Base-by-base conservation (phyloP, 2,329 filamentous ascomycete species). In the Sphaerulina musiva region DNA sequence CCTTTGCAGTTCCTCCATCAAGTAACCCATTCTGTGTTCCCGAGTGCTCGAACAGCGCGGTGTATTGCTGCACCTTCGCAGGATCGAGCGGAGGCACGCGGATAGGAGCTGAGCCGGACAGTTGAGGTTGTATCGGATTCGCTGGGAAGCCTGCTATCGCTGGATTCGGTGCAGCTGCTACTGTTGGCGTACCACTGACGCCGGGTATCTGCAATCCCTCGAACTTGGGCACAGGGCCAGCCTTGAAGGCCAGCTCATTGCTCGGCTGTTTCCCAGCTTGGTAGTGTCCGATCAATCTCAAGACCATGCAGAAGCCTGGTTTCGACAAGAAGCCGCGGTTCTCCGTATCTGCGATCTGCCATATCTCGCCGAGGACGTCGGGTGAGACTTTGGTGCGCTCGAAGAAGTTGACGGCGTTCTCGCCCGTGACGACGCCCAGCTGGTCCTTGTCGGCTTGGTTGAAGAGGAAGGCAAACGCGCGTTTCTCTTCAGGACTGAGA, bases 271-370 rank as follows among this genome's bases (percentile, higher is more conserved):
- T 83, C 66, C 89, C 88, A 60, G 86, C 88, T 74, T 98, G 93
- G 61, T 90, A 91, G 75, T 97, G 93, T 56, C 90, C 93, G 69
- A 98, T 97, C 69, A 98, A 83, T 67, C 93, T 83, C 69, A 98
- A 75, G 54, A 95, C 93, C 69, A 95, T 82, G 57, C 91, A 89
- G 74, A 98, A 98, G 69, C 92, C 93, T 41, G 90, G 83, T 17
- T 90, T 90, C 34, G 91, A 96, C 62, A 98, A 78, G 63, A 97
- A 87, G 49, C 93, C 93, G 61, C 91, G 84, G 76, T 98, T 98
- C 76, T 97, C 92, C 62, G 83, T 90, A 75, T 98, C 93, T 63
- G 93, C 92, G 70, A 98, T 93, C 75, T 97, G 92, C 93, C 93
- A 98, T 79, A 98, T 97, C 87, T 95, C 85, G 72, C 92, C 93